A percentile compares a stretch with the other conserved stretches of the same genome.
phyloP scores from a whole-genome alignment of 1,139 yeast genomes.

The Scheffersomyces parashehatae region DNA sequence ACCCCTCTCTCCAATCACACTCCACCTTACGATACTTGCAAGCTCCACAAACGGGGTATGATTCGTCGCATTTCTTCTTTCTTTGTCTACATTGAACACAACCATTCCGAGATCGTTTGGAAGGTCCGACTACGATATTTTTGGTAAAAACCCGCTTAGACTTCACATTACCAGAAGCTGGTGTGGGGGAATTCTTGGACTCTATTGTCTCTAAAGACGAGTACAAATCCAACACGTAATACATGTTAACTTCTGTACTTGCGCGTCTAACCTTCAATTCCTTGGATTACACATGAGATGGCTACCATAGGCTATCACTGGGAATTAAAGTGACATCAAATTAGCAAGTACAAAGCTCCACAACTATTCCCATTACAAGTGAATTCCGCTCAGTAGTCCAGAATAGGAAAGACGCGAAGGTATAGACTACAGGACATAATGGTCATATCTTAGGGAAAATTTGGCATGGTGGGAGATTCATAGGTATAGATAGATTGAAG shows the following conservation, averaged over 20 bases:
- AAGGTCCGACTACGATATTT: conserved; percentile 3
- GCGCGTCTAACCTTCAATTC: no score
- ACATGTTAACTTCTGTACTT: background rate
- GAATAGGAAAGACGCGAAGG: no score
- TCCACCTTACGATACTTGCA: conserved; percentile 8
- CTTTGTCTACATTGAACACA: conserved; percentile 4
- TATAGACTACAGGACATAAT: no score
- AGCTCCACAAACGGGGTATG: conserved; percentile 11
- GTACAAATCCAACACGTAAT: conserved; percentile 1
- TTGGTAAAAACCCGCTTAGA: background rate
- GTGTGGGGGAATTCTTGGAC: background rate
- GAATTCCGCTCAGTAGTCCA: no score
- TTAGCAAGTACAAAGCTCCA: no score
- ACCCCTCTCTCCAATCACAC: conserved; percentile 7
- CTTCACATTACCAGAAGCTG: background rate
- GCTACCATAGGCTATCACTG: no score
- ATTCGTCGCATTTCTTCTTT: conserved; percentile 16
- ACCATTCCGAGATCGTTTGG: conserved; percentile 4
- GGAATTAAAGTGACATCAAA: no score
- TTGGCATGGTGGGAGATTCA: no score
- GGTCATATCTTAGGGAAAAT: no score
- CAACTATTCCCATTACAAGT: no score
- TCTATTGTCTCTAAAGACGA: conserved; percentile 4
- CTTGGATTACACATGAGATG: no score
- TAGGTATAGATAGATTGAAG: no score